Evolutionary conservation across 306 rosid species (phyloP), one percentile per base, ranked within the genome.

Genomic region (Prunus mira): DNA sequence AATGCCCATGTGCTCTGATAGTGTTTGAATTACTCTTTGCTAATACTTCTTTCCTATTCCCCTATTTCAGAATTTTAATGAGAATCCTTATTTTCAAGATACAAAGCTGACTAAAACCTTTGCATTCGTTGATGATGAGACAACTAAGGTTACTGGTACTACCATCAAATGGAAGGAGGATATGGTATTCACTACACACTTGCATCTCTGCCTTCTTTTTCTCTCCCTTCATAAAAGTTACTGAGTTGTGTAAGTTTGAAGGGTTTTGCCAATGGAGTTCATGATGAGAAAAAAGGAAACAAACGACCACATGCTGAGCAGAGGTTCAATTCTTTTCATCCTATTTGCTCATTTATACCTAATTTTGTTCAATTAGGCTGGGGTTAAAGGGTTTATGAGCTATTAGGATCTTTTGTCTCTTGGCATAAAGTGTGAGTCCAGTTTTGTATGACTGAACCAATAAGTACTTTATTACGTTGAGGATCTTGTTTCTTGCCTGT

Each of bases 151-250:
- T 46, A 84, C 80, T 49, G 91, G 91, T 65, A 88, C 91, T 22
- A 32, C 82, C 73, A 85, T 91, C 86, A 85, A 88, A 79, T 91
- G 96, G 93, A 91, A 87, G 81, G 82, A 88, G 67, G 91, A 86
- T 80, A 85, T 43, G 93, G 91, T 91, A 85, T 77, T 56, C 14
- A 68, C 65, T 22, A 32, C 45, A 25, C 55, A 12, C 17, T 75
- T 55, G 20, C 32, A 68, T 19, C 67, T 46, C 75, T 64, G 38
- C 7, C 72, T 55, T 5, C 67, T 45, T 8, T 47, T 20, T 66
- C 19, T 51, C 51, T 41, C 55, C 22, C 25, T 20, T 74, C 55
- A 46, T 52, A 58, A n/a, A 45, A 12, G 50, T 52, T 80, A 52
- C 71, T 65, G 64, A 60, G 24, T 75, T 74, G 38, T 58, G 34